Base-by-base conservation (phyloP, 148 eudicot genomes). In the Vaccinium myrtillus region DNA sequence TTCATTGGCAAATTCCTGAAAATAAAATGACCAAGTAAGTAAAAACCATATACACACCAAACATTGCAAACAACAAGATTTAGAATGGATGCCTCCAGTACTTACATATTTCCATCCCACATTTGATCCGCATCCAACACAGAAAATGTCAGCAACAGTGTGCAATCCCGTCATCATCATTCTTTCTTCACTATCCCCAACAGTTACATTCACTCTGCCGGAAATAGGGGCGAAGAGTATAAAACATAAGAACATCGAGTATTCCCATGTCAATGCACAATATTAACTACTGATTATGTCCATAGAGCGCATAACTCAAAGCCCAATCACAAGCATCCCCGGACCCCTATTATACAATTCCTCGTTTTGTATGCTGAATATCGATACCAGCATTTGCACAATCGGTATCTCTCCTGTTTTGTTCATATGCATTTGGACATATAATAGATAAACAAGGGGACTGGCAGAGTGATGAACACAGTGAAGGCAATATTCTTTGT, bases 41-140 rank as follows among this genome's bases (percentile, higher is more conserved):
- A 85, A 70, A 75, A 61, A 73, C 71, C 46, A 53, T 27, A 59
- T 23, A 77, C 21, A 36, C 51, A 19, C 32, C 74, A 50, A 53
- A 88, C 10, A 79, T 48, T 48, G 70, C 53, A 80, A 56, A 23
- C 36, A 7, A 63, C 48, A 48, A 73, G 77, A 39, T 23, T 55
- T 54, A 83, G 50, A 81, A 77, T 77, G n/a, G 69, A 25, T 85
- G 89, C 75, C 82, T 53, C 80, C 67, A 51, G 86, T 69, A 89
- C 98, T 91, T 90, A 95, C 98, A 82, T 95, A 95, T 92, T 89
- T 93, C 98, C 98, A 95, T 63, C 98, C 98, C 83, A 95, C 92
- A 80, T 89, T 90, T 53, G 98, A 94, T 84, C 96, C 96, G 87
- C 98, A 95, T 16, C 91, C 93, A 6, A 94, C 98, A 83, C 98